Base-by-base conservation (phyloP, 2,329 filamentous ascomycete species). In the Clonostachys rosea region DNA sequence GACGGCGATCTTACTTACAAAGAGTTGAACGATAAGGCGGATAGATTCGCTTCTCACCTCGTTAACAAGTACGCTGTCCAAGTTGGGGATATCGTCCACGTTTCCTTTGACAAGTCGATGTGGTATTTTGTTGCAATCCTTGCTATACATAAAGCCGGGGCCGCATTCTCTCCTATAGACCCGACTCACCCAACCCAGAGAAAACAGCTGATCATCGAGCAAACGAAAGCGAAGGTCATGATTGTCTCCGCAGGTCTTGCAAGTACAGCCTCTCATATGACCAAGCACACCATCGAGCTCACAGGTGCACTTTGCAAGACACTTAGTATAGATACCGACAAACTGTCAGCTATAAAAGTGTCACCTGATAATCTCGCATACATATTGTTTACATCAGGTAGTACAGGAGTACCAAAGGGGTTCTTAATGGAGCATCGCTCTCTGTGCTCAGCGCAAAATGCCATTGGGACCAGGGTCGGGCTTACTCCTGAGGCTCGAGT, bases 401-500 rank as follows among this genome's bases (percentile, higher is more conserved):
- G 39, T 13, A 54, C 52, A 4, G 52, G 52, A 16, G 44, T 42
- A 13, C 52, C 52, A n/a, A 52, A 54, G 42, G 52, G 52, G 40
- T 17, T 54, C 11, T 35, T 52, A 8, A 49, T 46, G 37, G 34
- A 46, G 42, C 42, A 52, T 41, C 0, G 65, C 8, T 37, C 13
- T 64, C 6, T 41, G 16, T 34, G 24, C 34, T 36, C 17, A 14
- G 30, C 24, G 8, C 34, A 14, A 18, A 11, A 11, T 30, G 45
- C 34, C 45, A 46, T 12, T 14, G 45, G 18, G 40, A 42, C 30
- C 12, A 14, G n/a, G 34, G 33, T 40, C 5, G 33, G 20, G 34
- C 13, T 65, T 17, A 50, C 45, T 16, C 43, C 34, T n/a, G n/a
- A 18, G 9, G 77, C 78, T 6, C 71, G 83, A 4, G 71, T 81